Conservation (phyloP, 345 rosid species). For the Eutrema yunnanense region DNA sequence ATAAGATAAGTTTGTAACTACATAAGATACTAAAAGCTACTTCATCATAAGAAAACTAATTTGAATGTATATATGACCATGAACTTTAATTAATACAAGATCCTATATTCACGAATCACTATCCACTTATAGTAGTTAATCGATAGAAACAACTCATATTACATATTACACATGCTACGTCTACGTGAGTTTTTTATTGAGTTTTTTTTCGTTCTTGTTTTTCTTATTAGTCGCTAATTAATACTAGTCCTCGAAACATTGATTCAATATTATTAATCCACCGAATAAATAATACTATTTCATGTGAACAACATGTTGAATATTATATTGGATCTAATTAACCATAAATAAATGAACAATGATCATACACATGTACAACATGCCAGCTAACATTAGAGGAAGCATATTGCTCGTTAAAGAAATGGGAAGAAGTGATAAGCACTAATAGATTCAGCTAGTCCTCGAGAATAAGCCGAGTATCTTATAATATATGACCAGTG, state of each 20-base stretch:
- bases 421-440: constrained; percentile 13
- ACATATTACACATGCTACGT: background rate
- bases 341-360: background rate
- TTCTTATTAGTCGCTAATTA: background rate
- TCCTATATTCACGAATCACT: background rate
- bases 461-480: constrained; percentile 5
- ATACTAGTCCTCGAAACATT: background rate
- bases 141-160: background rate
- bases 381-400: background rate
- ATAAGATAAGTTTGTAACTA: background rate
- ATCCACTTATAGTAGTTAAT: background rate
- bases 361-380: background rate
- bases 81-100: background rate
- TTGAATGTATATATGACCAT: background rate
- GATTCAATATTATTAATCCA: background rate
- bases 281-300: background rate
- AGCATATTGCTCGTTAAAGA: background rate
- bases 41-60: background rate
- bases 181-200: background rate
- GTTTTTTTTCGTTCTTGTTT: background rate
- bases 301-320: constrained; percentile 5
- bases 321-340: background rate
- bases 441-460: constrained; percentile 3
- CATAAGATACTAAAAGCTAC: background rate
- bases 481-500: constrained; percentile 1